These are phyloP conservation scores for Phaeophleospora eucalypticola DNA, from an alignment of 2,329 filamentous ascomycete genomes.

Conservation along the genomic window DNA sequence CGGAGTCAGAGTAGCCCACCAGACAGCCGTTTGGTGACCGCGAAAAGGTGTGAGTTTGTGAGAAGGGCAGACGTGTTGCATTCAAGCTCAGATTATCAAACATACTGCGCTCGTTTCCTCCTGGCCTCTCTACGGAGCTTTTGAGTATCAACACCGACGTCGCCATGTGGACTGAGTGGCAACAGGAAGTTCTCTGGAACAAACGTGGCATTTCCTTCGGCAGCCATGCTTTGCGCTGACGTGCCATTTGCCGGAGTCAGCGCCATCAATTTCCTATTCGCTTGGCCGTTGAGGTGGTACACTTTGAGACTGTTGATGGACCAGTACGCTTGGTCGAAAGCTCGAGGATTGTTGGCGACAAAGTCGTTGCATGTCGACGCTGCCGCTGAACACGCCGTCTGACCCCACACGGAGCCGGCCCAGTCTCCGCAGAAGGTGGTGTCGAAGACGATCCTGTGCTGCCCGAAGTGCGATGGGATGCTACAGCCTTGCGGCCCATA, in stretches of 20 bases:
- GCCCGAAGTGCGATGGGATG: constrained; percentile 32
- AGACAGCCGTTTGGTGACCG: too few relatives aligned
- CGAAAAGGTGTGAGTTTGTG: too few relatives aligned
- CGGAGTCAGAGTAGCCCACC: too few relatives aligned
- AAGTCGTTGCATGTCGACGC: constrained; percentile 29
- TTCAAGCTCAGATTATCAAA: too few relatives aligned
- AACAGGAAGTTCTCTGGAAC: background rate
- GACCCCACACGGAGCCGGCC: constrained; percentile 33
- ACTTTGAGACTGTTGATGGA: constrained; percentile 39
- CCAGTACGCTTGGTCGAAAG: constrained; percentile 40
- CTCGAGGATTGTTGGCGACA: constrained; percentile 33
- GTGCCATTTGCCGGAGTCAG: background rate
- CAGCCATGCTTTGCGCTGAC: background rate
- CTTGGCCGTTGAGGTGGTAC: constrained; percentile 26
- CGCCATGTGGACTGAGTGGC: background rate
- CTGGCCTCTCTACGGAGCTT: background rate
- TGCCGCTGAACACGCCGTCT: constrained; percentile 25
- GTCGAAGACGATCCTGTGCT: constrained; percentile 61
- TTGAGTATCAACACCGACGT: background rate
- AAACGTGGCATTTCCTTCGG: background rate
- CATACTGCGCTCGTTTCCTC: background rate
- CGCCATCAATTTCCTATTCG: background rate
- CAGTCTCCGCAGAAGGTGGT: constrained; percentile 44
- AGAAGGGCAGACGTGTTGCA: too few relatives aligned
- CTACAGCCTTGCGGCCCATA: constrained; percentile 35